Conservation (phyloP, 129 eudicot genomes). For the Rutidosis leptorrhynchoides region DNA sequence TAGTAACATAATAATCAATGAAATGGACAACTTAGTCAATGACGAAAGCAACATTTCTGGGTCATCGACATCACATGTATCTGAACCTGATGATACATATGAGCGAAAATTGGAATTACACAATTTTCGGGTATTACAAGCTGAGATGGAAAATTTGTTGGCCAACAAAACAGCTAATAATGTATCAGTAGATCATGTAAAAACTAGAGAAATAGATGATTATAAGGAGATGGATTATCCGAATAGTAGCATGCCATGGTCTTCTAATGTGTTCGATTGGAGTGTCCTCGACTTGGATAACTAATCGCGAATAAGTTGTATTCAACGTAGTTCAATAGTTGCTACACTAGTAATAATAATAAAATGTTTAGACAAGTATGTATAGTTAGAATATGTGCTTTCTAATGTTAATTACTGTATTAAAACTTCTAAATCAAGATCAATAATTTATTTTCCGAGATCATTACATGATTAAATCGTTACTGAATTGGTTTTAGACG, state of each 20-base stretch:
- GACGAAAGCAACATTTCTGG: conserved; percentile 1
- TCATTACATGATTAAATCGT: too few relatives aligned
- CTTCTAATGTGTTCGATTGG: conserved; percentile 23
- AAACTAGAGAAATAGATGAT: conserved; percentile 28
- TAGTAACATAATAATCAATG: conserved; percentile 5
- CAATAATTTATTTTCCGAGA: not conserved
- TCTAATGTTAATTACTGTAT: too few relatives aligned
- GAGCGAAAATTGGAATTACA: conserved; percentile 6
- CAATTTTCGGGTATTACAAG: conserved; percentile 10
- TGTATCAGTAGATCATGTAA: not conserved
- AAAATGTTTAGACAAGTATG: not conserved
- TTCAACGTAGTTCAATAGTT: not conserved
- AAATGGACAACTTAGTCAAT: conserved; percentile 1
- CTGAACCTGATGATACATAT: conserved; percentile 9
- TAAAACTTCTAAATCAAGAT: too few relatives aligned
- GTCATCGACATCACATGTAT: conserved; percentile 4
- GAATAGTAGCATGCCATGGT: conserved; percentile 15
- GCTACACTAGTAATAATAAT: not conserved
- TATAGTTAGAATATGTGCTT: too few relatives aligned
- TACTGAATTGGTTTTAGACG: too few relatives aligned
- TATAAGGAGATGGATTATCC: conserved; percentile 19
- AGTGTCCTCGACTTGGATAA: not conserved
- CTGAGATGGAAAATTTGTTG: conserved; percentile 31
- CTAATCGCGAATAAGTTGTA: not conserved
- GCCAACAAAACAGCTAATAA: not conserved